These are phyloP conservation scores for Penicillium arizonense DNA, from an alignment of 495 filamentous ascomycete genomes.

Conservation along the genomic window DNA sequence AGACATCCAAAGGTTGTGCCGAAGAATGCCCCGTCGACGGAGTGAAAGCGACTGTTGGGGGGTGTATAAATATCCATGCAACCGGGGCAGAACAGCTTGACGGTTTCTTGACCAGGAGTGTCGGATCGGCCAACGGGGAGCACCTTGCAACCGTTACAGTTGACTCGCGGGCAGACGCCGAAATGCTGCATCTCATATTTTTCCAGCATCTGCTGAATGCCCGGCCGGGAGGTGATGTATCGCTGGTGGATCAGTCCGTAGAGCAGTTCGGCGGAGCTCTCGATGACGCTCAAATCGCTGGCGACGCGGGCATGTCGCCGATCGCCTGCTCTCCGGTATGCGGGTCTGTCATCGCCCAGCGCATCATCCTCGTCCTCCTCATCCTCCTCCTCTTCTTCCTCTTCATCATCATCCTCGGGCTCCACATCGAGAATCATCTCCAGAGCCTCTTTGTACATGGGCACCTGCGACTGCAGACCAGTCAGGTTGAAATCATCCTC, in stretches of 20 bases:
- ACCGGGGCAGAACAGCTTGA: slow-evolving; percentile 96
- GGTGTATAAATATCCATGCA: slow-evolving; percentile 97
- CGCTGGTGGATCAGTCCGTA: slow-evolving; percentile 98
- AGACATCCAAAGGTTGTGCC: slow-evolving; percentile 92
- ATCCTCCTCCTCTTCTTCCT: slow-evolving; percentile 71
- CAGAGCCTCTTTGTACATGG: slow-evolving; percentile 96
- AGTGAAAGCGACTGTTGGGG: slow-evolving; percentile 94
- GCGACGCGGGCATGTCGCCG: slow-evolving; percentile 83
- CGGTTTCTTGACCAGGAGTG: slow-evolving; percentile 92
- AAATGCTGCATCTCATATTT: slow-evolving; percentile 98
- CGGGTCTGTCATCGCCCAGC: slow-evolving; percentile 64
- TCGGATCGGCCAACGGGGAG: slow-evolving; percentile 91
- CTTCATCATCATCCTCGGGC: slow-evolving; percentile 87
- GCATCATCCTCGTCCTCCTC: slow-evolving; percentile 77
- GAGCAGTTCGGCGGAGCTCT: slow-evolving; percentile 93
- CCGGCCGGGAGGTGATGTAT: slow-evolving; percentile 95
- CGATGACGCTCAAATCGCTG: slow-evolving; percentile 89
- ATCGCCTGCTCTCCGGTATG: slow-evolving; percentile 59
- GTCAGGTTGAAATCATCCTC: slow-evolving; percentile 99
- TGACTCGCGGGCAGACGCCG: slow-evolving; percentile 84
- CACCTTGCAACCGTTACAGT: slow-evolving; percentile 82
- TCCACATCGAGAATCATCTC: slow-evolving; percentile 99
- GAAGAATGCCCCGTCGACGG: slow-evolving; percentile 98
- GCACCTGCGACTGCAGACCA: slow-evolving; percentile 88
- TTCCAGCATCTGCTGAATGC: slow-evolving; percentile 98